Conservation (phyloP, 2,329 filamentous ascomycete genomes). For the Alternaria dauci region DNA sequence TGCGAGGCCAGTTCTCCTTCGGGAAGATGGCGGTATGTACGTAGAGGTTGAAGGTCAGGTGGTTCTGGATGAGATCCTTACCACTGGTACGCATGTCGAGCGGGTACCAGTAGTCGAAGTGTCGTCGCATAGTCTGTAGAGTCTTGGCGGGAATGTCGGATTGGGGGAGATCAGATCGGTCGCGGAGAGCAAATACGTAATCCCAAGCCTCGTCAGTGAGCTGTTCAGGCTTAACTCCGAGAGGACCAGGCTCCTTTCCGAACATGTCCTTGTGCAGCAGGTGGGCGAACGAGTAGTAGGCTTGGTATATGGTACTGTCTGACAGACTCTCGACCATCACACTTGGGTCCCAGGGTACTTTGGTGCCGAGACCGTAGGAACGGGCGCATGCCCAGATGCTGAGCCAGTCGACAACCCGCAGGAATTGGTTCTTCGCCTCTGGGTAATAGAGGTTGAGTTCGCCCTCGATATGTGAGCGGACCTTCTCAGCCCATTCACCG, state of each 20-base stretch:
- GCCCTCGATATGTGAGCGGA: slow-evolving; percentile 56
- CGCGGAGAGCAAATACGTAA: slow-evolving; percentile 84
- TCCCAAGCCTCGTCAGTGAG: slow-evolving; percentile 98
- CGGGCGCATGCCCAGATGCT: slow-evolving; percentile 87
- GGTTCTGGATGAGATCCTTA: slow-evolving; percentile 77
- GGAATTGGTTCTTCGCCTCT: slow-evolving; percentile 68
- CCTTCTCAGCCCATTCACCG: slow-evolving; percentile 77
- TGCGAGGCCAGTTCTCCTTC: slow-evolving; percentile 85
- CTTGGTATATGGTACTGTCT: slow-evolving; percentile 93
- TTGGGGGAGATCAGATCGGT: slow-evolving; percentile 72
- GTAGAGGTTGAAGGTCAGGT: slow-evolving; percentile 95
- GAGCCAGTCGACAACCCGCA: slow-evolving; percentile 88
- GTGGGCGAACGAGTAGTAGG: slow-evolving; percentile 68
- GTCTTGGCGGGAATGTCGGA: slow-evolving; percentile 77
- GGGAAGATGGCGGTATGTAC: slow-evolving; percentile 90
- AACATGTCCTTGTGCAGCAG: slow-evolving; percentile 85
- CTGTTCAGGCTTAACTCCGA: slow-evolving; percentile 75
- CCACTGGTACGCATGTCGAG: slow-evolving; percentile 87
- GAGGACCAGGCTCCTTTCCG: slow-evolving; percentile 63
- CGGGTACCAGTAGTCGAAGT: slow-evolving; percentile 98
- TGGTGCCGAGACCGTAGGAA: slow-evolving; percentile 90
- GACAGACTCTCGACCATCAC: slow-evolving; percentile 93
- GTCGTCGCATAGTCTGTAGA: slow-evolving; percentile 82
- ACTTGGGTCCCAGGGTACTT: slow-evolving; percentile 89
- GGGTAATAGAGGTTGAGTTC: slow-evolving; percentile 80